Conservation (phyloP, 108 stramenopile species). For the Cyclostephanos tholiformis region DNA sequence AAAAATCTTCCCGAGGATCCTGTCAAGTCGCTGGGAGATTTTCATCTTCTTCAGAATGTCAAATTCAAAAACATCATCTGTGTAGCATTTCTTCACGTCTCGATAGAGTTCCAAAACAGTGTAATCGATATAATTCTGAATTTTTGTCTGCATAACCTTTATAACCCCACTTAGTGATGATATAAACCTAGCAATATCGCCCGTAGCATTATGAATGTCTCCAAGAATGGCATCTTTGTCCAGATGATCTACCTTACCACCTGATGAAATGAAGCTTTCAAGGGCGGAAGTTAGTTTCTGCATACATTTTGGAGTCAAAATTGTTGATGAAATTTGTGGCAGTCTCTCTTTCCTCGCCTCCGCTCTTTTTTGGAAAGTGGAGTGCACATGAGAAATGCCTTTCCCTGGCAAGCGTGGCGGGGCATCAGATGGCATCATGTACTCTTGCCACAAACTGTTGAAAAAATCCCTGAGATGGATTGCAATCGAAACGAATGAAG, state of each 20-base stretch:
- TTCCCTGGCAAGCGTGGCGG: constrained; percentile 51
- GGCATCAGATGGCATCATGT: constrained; percentile 78
- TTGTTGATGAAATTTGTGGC: constrained; percentile 62
- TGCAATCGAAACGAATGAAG: constrained; percentile 82
- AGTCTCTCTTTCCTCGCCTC: constrained; percentile 65
- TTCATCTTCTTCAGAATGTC: constrained; percentile 57
- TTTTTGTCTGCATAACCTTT: constrained; percentile 25
- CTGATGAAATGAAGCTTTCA: constrained; percentile 58
- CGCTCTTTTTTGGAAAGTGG: constrained; percentile 58
- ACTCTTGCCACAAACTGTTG: constrained; percentile 85
- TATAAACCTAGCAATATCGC: constrained; percentile 41
- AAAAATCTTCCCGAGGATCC: constrained; percentile 74
- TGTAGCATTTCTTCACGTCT: constrained; percentile 69
- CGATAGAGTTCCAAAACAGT: constrained; percentile 65
- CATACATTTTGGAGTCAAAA: constrained; percentile 61
- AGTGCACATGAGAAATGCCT: constrained; percentile 44
- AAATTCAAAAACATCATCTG: constrained; percentile 69
- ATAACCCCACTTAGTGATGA: constrained; percentile 30
- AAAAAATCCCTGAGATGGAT: constrained; percentile 85
- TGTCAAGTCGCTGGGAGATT: constrained; percentile 65
- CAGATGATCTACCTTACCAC: constrained; percentile 70
- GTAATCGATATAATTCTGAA: constrained; percentile 55
- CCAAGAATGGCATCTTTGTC: constrained; percentile 69
- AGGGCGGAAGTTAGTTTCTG: constrained; percentile 49
- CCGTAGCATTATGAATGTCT: constrained; percentile 44